phyloP scores from a whole-genome alignment of 139 green algal genomes.

The Spirogloea muscicola region DNA sequence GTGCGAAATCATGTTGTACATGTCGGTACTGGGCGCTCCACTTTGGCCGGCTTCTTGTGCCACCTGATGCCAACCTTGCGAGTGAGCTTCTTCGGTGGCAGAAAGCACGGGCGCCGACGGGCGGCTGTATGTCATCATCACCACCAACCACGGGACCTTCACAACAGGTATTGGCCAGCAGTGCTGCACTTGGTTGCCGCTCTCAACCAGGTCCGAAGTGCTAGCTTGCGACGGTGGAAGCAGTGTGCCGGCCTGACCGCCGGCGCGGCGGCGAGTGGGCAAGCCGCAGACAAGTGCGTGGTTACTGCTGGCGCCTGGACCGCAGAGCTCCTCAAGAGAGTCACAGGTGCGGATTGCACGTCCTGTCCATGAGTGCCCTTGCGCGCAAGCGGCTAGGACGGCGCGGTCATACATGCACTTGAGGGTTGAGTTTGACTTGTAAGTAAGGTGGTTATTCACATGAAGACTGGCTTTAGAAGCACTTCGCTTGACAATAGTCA shows the following conservation, averaged over 20 bases:
- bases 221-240: not conserved
- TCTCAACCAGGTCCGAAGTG: too few species aligned
- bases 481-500: too few species aligned
- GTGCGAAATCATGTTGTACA: too few species aligned
- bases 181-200: not conserved
- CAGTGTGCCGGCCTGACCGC: not conserved
- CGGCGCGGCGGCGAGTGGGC: not conserved
- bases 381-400: too few species aligned
- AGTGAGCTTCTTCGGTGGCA: not conserved
- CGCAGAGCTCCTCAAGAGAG: not conserved
- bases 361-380: too few species aligned
- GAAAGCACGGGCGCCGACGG: not conserved
- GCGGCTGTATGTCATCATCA: not conserved
- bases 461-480: too few species aligned
- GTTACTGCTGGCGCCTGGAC: conserved; percentile 19
- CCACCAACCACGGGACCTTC: not conserved
- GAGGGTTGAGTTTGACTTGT: too few species aligned
- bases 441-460: too few species aligned
- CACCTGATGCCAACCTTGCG: too few species aligned
- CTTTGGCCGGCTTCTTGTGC: too few species aligned
- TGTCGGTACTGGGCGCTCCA: too few species aligned
- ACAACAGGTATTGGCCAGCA: not conserved
- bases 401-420: too few species aligned
- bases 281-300: not conserved
- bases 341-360: not conserved